Percentiles rank a stretch among this genome's conserved stretches.
Evolutionary conservation across 2,329 filamentous ascomycete genomes (phyloP).

Genomic region (Monosporascus sp.): DNA sequence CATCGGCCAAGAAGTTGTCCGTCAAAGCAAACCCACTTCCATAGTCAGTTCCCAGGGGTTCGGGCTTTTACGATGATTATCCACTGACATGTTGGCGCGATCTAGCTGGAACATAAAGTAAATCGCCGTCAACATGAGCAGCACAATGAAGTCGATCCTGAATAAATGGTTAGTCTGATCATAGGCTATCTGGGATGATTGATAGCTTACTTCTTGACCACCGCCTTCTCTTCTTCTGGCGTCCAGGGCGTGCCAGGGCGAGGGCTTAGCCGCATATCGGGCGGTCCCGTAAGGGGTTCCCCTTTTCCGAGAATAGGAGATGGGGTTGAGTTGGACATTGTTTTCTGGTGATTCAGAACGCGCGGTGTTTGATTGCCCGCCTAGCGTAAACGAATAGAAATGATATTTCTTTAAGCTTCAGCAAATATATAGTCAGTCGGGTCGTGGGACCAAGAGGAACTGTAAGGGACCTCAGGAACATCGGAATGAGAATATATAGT

Average conservation of each 20-base stretch:
- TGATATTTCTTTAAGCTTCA: no score
- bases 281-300: neutral
- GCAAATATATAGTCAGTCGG: no score
- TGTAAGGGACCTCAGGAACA: no score
- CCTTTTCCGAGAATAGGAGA: neutral
- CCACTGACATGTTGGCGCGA: neutral
- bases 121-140: neutral
- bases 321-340: neutral
- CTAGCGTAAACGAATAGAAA: no score
- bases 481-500: no score
- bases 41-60: neutral
- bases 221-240: neutral
- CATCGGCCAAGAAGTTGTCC: conserved; percentile 1
- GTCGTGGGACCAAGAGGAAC: no score
- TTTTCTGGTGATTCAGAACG: no score
- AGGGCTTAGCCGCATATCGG: neutral
- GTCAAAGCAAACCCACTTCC: neutral
- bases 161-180: neutral
- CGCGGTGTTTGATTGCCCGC: no score
- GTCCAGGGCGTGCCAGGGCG: neutral
- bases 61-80: neutral
- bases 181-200: neutral
- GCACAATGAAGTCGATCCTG: neutral
- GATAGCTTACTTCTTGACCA: neutral
- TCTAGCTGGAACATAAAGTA: conserved; percentile 1